phyloP scores from a whole-genome alignment of 2,329 filamentous ascomycete genomes.

The Thelonectria blattea region DNA sequence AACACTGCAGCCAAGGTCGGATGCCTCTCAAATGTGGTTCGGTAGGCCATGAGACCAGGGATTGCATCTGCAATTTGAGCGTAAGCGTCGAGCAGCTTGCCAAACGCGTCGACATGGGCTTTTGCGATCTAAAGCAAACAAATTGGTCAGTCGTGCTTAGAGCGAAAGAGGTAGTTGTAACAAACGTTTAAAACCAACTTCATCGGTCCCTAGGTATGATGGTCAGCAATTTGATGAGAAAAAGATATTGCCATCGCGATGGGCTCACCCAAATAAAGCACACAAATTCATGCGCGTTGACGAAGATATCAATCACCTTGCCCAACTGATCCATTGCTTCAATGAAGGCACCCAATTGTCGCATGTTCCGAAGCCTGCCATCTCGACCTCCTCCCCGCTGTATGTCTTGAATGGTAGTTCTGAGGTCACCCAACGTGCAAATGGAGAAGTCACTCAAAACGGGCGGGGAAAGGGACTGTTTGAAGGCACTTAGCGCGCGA shows the following conservation, averaged over 20 bases:
- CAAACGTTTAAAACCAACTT: constrained; percentile 17
- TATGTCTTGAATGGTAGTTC: neutral
- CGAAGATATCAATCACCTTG: constrained; percentile 11
- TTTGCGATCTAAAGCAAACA: neutral
- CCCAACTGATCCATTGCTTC: constrained; percentile 15
- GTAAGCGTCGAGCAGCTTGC: constrained; percentile 16
- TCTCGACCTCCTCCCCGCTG: neutral
- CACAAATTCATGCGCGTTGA: constrained; percentile 8
- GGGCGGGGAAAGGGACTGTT: neutral
- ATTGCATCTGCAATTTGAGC: constrained; percentile 12
- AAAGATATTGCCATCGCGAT: neutral
- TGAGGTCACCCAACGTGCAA: constrained; percentile 8
- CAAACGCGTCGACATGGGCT: neutral
- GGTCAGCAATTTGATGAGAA: neutral
- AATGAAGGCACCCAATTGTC: constrained; percentile 7
- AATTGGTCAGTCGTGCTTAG: neutral
- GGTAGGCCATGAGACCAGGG: constrained; percentile 3
- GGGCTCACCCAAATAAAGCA: constrained; percentile 20
- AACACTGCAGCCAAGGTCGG: neutral
- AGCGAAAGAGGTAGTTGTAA: neutral
- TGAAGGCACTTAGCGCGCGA: constrained; percentile 10
- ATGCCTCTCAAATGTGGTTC: constrained; percentile 2
- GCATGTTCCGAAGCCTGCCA: constrained; percentile 2
- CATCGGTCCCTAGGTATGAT: constrained; percentile 17
- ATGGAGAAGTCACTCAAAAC: constrained; percentile 4